Evolutionary conservation across 257 asterid genomes (phyloP), one percentile per base, ranked within the genome.

Genomic region (Solanum corneliomulleri): DNA sequence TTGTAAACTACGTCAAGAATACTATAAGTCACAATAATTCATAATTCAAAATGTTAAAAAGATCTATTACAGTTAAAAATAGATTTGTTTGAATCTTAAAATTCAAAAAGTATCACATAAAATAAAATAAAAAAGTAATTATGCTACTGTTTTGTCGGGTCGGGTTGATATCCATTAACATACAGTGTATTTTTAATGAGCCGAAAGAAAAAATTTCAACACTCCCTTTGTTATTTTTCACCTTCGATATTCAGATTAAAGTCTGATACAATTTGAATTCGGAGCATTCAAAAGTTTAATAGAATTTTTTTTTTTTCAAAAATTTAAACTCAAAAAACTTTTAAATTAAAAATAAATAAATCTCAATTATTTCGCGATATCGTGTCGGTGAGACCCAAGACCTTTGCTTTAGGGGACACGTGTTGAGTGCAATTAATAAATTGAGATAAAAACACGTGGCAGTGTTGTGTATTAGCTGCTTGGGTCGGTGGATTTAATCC

Each of bases 291-390:
- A 11, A 3, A 10, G 1, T 21, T 60, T 4, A 9, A 8, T 21
- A 21, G 21, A 4, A 1, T 60, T 21, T 52, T 52, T 52, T 52
- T 1, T 4, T 9, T 62, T 62, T 2, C 27, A 62, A 62, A 0
- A 6, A 18, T 23, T 62, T 13, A 9, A 21, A 60, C 25, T 62
- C 7, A 23, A 60, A 23, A 60, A 7, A 1, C 1, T 62, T 23
- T 2, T 62, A 0, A n/a, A 23, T 4, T 62, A 10, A 10, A 2
- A 0, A 20, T 2, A 1, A 10, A 20, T 20, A 0, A 10, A 58
- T 58, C 6, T 58, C 25, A 20, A 7, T 56, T 1, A 56, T 56
- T 2, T 2, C 25, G 21, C 9, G 2, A 56, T 7, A 56, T 52
- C 0, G 23, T 1, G 3, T 52, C 60, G 23, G 60, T 16, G 60